Evolutionary conservation across 1,284 basidiomycete species (phyloP), one percentile per base, ranked within the genome.

Genomic region (Irpex rosettiformis): DNA sequence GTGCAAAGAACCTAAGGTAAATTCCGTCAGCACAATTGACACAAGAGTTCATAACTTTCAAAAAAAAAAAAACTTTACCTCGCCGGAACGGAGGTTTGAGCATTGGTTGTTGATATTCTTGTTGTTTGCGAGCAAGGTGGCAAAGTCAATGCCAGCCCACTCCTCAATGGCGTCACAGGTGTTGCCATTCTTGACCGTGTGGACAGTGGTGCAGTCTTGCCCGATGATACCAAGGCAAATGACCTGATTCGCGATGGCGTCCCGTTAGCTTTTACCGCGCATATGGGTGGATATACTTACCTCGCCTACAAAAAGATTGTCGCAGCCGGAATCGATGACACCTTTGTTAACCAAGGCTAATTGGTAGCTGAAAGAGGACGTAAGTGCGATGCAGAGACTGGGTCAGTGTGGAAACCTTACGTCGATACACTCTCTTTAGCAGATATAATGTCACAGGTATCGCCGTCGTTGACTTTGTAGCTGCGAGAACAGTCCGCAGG

Each of bases 401-500:
- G n/a, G 2, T 13, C 11, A 51, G 8, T 16, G 13, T 11, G 51
- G 49, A 45, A 8, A 59, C 22, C 77, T 58, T 61, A 87, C 82
- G 87, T 88, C 21, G 88, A 88, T 54, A 79, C 85, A 54, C 80
- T 77, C 33, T 85, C 69, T n/a, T 79, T 76, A 24, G 80, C 79
- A 56, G 85, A 88, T 66, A 91, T 89, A 57, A 65, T 65, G 72
- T 91, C 85, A 67, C 88, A 91, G 52, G 77, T 80, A 66, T 90
- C 88, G 43, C 82, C 83, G 0, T 62, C 59, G 58, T 78, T 64
- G 28, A 89, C 78, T 52, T 77, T 82, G 74, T 89, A 88, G 21
- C 65, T 68, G 61, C 87, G 84, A 7, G 75, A 71, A 69, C 88
- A 90, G 64, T 66, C 57, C 11, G 62, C 56, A n/a, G 60, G 60